phyloP scores from a whole-genome alignment of 2,329 filamentous ascomycete species.

The Pseudopithomyces chartarum region DNA sequence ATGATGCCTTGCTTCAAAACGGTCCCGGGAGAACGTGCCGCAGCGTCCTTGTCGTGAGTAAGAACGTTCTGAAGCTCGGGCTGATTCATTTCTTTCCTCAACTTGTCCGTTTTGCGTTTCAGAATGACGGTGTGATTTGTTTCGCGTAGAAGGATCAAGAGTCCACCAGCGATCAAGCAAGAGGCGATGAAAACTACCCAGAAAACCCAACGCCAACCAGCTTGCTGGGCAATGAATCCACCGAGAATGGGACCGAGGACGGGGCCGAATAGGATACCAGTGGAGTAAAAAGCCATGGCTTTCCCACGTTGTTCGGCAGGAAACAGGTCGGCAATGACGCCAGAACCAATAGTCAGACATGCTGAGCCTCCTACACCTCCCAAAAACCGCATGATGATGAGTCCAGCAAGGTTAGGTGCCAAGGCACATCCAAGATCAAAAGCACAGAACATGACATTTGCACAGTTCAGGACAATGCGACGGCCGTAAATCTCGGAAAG shows the following conservation, averaged over 20 bases:
- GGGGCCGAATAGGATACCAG: slow-evolving; percentile 40
- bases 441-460: slow-evolving; percentile 57
- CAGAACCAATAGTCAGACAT: slow-evolving; percentile 42
- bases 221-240: slow-evolving; percentile 42
- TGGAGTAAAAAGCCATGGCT: slow-evolving; percentile 35
- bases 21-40: slow-evolving; percentile 14
- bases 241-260: slow-evolving; percentile 16
- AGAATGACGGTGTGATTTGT: slow-evolving; percentile 56
- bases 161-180: slow-evolving; percentile 27
- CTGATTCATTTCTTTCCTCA: slow-evolving; percentile 50
- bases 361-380: slow-evolving; percentile 37
- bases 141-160: slow-evolving; percentile 51
- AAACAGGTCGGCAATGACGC: slow-evolving; percentile 43
- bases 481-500: slow-evolving; percentile 44
- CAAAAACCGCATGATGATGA: slow-evolving; percentile 43
- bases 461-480: slow-evolving; percentile 33
- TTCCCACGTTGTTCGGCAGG: slow-evolving; percentile 37
- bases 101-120: slow-evolving; percentile 62
- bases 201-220: slow-evolving; percentile 44
- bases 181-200: slow-evolving; percentile 40
- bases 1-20: slow-evolving; percentile 42
- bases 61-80: slow-evolving; percentile 54
- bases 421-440: slow-evolving; percentile 54
- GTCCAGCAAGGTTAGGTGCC: slow-evolving; percentile 37
- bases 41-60: slow-evolving; percentile 27